Evolutionary conservation across 177 flowering plant species (phyloP).

Genomic region (Vitis hybrid): DNA sequence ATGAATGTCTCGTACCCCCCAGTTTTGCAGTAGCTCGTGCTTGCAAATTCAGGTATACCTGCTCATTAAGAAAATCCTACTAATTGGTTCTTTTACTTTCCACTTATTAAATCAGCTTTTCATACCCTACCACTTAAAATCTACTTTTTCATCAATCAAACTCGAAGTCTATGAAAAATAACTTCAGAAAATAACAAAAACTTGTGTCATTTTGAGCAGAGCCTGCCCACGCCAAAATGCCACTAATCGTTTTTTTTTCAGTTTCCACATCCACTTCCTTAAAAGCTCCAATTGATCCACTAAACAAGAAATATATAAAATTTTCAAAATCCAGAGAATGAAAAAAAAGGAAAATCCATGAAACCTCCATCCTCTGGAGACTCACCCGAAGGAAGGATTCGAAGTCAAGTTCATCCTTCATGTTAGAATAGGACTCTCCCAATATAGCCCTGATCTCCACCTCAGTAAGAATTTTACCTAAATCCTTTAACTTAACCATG

Average conservation of each 20-base stretch:
- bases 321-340: not conserved
- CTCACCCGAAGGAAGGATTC: constrained; percentile 65
- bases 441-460: constrained; percentile 44
- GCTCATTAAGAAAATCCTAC: constrained; percentile 15
- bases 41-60: constrained; percentile 69
- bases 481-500: constrained; percentile 42
- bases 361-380: not conserved
- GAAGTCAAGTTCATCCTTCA: constrained; percentile 51
- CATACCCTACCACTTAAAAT: not conserved
- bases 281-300: no score
- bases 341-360: not conserved
- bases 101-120: not conserved
- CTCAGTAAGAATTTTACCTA: constrained; percentile 36
- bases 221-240: no score
- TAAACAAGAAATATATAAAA: not conserved
- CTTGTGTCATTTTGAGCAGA: no score
- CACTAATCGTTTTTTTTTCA: no score
- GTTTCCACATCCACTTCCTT: no score
- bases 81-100: not conserved
- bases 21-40: constrained; percentile 48
- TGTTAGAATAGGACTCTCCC: constrained; percentile 29
- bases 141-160: not conserved
- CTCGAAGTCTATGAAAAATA: not conserved
- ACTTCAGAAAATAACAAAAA: not conserved
- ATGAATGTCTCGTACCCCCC: constrained; percentile 55